Evolutionary conservation across 2,329 filamentous ascomycete genomes (phyloP), one percentile per base, ranked within the genome.

Genomic region (Colletotrichum navitas): DNA sequence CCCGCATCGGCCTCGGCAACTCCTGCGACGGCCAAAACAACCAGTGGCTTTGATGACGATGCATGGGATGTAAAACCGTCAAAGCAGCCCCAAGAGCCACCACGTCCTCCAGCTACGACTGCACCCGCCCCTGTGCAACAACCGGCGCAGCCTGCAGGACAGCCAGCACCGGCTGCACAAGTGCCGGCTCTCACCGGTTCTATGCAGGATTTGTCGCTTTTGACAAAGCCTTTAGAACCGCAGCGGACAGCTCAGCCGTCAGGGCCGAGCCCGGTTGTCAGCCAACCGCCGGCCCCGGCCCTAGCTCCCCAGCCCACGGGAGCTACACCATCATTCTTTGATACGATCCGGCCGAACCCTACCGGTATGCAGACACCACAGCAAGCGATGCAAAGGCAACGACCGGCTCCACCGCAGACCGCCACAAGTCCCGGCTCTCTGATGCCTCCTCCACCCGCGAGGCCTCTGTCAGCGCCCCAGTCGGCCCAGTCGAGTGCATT

Each of bases 21-120:
- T 26, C 36, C 52, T 21, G 34, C 49, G 18, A n/a, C 59, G 16
- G 49, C 64, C 24, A 78, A 76, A 63, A 69, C 77, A 8, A 45
- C 54, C 36, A 63, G 36, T 54, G 94, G 94, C 3, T 98, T 98
- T 78, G 96, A 99, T 63, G 96, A 98, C 78, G 94, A 98, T 84
- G 96, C 96, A 11, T 99, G 96, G 96, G 94, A 97, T 77, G 92
- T 97, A 61, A 98, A 98, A 83, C 93, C 94, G 24, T 89, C 92
- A 18, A 92, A 90, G 78, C 88, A 91, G 74, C 81, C 62, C 68
- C 80, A 74, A 74, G 83, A 75, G 72, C 81, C 54, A 74, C 80
- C 82, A 43, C 76, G 83, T 56, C 78, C 85, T 43, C 75, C 81
- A 36, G 73, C 75, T 61, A 78, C 83, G 24, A 78, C 85, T 43